These are phyloP conservation scores for Suhomyces guaymorum DNA, from an alignment of 1,139 yeast species.

Conservation along the genomic window DNA sequence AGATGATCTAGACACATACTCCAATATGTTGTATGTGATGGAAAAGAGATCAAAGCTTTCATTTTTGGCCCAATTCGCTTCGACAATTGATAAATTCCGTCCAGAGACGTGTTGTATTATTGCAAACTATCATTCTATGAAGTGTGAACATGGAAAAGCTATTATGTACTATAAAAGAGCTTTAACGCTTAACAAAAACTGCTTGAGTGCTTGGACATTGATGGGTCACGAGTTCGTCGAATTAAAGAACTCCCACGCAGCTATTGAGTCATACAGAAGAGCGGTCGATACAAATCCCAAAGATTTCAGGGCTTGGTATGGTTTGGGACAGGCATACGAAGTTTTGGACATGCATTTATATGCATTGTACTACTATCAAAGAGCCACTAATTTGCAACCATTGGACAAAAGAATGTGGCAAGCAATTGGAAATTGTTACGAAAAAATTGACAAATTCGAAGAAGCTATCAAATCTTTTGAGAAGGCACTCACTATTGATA, in stretches of 20 bases:
- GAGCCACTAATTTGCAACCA: conserved; percentile 87
- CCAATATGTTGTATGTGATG: conserved; percentile 92
- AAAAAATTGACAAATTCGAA: conserved; percentile 65
- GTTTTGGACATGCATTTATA: conserved; percentile 94
- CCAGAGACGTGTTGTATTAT: conserved; percentile 95
- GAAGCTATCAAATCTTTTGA: conserved; percentile 67
- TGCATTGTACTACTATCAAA: conserved; percentile 87
- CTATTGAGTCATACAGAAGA: conserved; percentile 90
- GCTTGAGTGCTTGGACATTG: conserved; percentile 93
- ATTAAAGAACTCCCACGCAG: conserved; percentile 93
- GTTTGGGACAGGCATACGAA: conserved; percentile 97
- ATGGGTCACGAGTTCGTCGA: conserved; percentile 99
- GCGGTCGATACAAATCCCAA: conserved; percentile 88
- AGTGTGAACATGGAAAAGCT: conserved; percentile 93
- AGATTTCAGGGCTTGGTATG: conserved; percentile 98
- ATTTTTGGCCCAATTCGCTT: conserved; percentile 81
- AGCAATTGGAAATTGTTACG: conserved; percentile 89
- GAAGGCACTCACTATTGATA: conserved; percentile 55
- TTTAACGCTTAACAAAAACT: conserved; percentile 72
- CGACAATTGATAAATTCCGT: conserved; percentile 79
- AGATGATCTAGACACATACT: conserved; percentile 88
- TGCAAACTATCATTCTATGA: conserved; percentile 90
- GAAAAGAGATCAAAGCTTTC: conserved; percentile 85
- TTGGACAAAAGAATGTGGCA: conserved; percentile 95
- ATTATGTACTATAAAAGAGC: conserved; percentile 93